A percentile compares a stretch with the other conserved stretches of the same genome.
Evolutionary conservation across 169 alveolate genomes (phyloP).

Genomic region (Babesia sp.): DNA sequence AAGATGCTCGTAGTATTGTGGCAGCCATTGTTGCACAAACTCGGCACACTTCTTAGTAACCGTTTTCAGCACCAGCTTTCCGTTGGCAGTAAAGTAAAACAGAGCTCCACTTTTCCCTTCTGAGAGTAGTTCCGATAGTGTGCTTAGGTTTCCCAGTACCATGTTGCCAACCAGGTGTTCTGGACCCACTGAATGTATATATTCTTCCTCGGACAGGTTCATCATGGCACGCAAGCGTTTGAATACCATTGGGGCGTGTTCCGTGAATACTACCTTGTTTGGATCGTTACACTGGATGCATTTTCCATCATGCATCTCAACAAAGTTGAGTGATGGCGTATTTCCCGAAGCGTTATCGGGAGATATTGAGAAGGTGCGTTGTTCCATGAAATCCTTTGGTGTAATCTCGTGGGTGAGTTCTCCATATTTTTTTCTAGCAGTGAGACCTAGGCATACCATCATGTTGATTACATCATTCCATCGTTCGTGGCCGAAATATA

Average conservation of each 20-base stretch:
- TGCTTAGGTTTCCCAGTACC: constrained; percentile 93
- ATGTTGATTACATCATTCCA: constrained; percentile 88
- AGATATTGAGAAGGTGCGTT: constrained; percentile 24
- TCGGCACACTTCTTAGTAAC: constrained; percentile 51
- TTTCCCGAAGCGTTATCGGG: constrained; percentile 6
- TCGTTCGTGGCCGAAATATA: constrained; percentile 88
- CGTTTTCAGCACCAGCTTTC: constrained; percentile 82
- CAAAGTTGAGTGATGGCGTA: constrained; percentile 22
- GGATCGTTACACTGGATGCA: neutral
- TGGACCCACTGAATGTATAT: constrained; percentile 94
- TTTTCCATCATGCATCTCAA: constrained; percentile 1
- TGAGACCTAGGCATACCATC: constrained; percentile 87
- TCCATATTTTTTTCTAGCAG: constrained; percentile 71
- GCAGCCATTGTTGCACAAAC: constrained; percentile 64
- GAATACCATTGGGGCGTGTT: constrained; percentile 94
- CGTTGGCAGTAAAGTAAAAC: constrained; percentile 92
- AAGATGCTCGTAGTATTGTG: constrained; percentile 42
- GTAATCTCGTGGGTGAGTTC: neutral
- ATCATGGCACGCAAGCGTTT: constrained; percentile 87
- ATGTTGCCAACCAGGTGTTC: constrained; percentile 93
- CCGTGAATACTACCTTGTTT: constrained; percentile 76
- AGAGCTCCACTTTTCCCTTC: constrained; percentile 96
- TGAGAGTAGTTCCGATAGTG: constrained; percentile 90
- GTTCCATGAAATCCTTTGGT: constrained; percentile 30
- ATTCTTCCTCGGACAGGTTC: constrained; percentile 88